Evolutionary conservation across 192 early-diverging fungal species (phyloP).

Genomic region (Linnemannia zychae): DNA sequence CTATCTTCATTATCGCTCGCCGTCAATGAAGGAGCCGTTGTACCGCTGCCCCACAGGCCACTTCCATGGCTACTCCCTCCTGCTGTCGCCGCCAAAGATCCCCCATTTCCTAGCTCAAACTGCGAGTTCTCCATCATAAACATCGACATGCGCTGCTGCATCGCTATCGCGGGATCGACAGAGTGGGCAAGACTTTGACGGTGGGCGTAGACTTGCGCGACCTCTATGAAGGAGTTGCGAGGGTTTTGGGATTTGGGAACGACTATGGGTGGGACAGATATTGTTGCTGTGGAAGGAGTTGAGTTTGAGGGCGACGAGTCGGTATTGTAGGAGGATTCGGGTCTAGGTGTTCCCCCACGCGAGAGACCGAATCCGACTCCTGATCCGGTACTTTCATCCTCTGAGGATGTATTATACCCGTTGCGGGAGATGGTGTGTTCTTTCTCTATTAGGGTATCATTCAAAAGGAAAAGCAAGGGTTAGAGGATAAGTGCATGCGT

Average conservation of each 20-base stretch:
- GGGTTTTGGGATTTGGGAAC: neutral
- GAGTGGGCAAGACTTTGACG: constrained; percentile 18
- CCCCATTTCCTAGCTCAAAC: neutral
- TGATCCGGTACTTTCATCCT: constrained; percentile 1
- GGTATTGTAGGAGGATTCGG: neutral
- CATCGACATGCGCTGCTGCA: constrained; percentile 2
- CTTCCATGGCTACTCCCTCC: neutral
- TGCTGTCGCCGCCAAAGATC: neutral
- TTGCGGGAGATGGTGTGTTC: neutral
- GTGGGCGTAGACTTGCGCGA: constrained; percentile 21
- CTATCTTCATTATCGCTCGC: neutral
- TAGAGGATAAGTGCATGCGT: neutral
- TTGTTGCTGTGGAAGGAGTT: neutral
- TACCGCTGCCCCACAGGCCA: neutral
- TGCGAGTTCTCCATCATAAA: neutral
- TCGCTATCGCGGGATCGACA: neutral
- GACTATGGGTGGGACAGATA: neutral
- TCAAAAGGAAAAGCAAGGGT: neutral
- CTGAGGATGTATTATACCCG: neutral
- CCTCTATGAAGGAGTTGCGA: constrained; percentile 29
- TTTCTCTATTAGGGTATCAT: neutral
- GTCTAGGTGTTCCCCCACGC: neutral
- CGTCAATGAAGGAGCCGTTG: neutral
- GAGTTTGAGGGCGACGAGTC: neutral
- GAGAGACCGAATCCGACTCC: neutral